Base-by-base conservation (phyloP, 768 basidiomycete species). In the Trametes cingulata region DNA sequence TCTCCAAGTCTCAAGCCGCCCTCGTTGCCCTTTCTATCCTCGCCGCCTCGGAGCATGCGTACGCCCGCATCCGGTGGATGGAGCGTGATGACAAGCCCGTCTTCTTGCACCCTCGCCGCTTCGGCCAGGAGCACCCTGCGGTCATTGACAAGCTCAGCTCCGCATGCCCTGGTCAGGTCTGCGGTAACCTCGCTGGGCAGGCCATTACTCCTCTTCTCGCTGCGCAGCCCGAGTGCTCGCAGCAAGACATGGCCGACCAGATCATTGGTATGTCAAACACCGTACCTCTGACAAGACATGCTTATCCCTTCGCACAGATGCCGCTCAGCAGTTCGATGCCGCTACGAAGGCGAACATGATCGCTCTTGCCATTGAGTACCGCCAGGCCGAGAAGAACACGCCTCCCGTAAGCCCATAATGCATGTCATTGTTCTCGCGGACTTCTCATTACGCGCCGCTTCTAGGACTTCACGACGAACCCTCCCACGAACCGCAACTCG, bases 341-440 rank as follows among this genome's bases (percentile, higher is more conserved):
- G 71, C 77, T 8, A 84, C 82, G 2, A 78, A 80, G 58, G 73
- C 74, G 5, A 79, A 75, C 50, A 83, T 85, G 82, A 75, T 85
- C 56, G 74, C 76, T 10, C 72, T 84, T 46, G 84, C 83, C 15
- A 63, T 75, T 10, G 78, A 82, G 66, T 83, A 82, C 67, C 80
- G 83, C 46, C 80, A 83, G 62, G 76, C 69, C 0, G 84, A 85
- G 74, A 85, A 83, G 75, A 85, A 85, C 68, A 84, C 83, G 0
- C 82, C 81, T 65, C 82, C 82, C 39, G 82, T 82, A 64, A 56
- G 76, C 62, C 8, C 40, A 33, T 25, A 20, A 36, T 19, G n/a
- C 45, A 8, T 19, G 52, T 19, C 27, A 13, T 19, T 52, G 35
- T 52, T 6, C 29, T 17, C 37, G 17, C 45, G 25, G 43, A n/a